Percentiles rank a stretch among this genome's conserved stretches.
phyloP scores from a whole-genome alignment of 1,284 basidiomycete genomes.

The Inonotus hispidus region DNA sequence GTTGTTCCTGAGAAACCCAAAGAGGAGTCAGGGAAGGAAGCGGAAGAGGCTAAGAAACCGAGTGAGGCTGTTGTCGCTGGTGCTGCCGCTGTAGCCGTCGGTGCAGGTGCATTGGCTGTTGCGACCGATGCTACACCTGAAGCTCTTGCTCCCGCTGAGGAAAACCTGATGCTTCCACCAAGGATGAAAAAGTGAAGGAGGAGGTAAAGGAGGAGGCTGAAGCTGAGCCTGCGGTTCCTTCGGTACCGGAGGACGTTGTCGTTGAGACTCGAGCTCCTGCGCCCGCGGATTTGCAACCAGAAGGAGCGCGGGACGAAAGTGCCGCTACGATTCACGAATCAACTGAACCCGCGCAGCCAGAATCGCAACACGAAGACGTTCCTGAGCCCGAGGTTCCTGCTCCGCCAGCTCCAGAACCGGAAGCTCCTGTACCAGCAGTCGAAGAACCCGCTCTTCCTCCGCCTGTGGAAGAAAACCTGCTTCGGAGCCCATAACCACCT shows the following conservation, averaged over 20 bases:
- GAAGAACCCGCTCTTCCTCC: not conserved
- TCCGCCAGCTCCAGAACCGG: not conserved
- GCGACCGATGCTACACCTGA: not conserved
- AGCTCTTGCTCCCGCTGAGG: not conserved
- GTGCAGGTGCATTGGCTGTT: constrained; percentile 2
- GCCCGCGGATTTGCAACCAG: not conserved
- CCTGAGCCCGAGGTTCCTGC: not conserved
- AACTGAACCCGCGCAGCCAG: not conserved
- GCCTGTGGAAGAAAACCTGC: not conserved
- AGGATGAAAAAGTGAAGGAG: not conserved
- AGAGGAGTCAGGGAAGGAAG: not conserved
- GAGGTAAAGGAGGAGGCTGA: not conserved
- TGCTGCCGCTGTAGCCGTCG: constrained; percentile 3
- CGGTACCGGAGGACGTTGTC: not conserved
- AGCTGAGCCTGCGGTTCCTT: not conserved
- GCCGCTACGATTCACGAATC: not conserved
- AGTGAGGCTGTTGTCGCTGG: not conserved
- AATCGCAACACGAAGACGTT: not conserved
- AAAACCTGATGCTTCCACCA: not conserved
- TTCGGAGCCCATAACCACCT: not conserved
- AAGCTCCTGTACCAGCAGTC: not conserved
- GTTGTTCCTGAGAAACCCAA: not conserved
- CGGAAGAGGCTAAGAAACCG: not conserved
- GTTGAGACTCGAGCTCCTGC: not conserved
- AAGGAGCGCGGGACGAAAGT: not conserved